A percentile compares a stretch with the other conserved stretches of the same genome.
These are phyloP conservation scores for Sutorius eximius DNA, from an alignment of 1,284 basidiomycete species.

Conservation along the genomic window DNA sequence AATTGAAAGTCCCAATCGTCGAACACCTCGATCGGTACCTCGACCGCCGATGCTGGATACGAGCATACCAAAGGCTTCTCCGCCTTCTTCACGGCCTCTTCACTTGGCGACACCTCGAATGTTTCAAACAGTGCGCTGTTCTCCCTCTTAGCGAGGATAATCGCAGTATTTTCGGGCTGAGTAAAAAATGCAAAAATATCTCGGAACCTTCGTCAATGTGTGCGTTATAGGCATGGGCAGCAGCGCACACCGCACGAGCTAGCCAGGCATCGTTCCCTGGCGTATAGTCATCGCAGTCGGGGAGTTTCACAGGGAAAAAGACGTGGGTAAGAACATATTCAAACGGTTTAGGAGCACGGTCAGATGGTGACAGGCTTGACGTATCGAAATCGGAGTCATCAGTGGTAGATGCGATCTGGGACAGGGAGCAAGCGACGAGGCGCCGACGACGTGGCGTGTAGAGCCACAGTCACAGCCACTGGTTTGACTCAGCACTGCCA, in stretches of 20 bases:
- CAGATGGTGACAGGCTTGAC: too few species aligned
- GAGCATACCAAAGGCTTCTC: slow-evolving; percentile 31
- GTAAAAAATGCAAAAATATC: slow-evolving; percentile 31
- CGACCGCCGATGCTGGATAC: slow-evolving; percentile 36
- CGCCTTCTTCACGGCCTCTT: slow-evolving; percentile 8
- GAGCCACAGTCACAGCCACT: too few species aligned
- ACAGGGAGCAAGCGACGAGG: too few species aligned
- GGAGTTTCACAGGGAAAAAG: background rate
- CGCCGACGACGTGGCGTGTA: too few species aligned
- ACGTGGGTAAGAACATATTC: background rate
- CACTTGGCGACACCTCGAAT: slow-evolving; percentile 33
- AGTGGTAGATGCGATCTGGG: too few species aligned
- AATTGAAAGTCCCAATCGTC: slow-evolving; percentile 25
- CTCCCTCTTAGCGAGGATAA: slow-evolving; percentile 32
- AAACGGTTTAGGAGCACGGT: background rate
- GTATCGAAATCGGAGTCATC: too few species aligned
- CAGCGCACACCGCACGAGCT: background rate
- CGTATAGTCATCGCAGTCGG: slow-evolving; percentile 12
- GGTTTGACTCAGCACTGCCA: too few species aligned
- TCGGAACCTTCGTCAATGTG: background rate
- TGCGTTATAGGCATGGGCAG: background rate
- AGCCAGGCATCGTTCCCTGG: slow-evolving; percentile 13
- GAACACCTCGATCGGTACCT: slow-evolving; percentile 18
- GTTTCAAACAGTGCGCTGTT: slow-evolving; percentile 31
- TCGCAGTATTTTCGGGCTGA: slow-evolving; percentile 37